A percentile compares a stretch with the other conserved stretches of the same genome.
These are phyloP conservation scores for Cymbopogon citratus DNA, from an alignment of 176 grass and related monocot genomes.

Conservation along the genomic window DNA sequence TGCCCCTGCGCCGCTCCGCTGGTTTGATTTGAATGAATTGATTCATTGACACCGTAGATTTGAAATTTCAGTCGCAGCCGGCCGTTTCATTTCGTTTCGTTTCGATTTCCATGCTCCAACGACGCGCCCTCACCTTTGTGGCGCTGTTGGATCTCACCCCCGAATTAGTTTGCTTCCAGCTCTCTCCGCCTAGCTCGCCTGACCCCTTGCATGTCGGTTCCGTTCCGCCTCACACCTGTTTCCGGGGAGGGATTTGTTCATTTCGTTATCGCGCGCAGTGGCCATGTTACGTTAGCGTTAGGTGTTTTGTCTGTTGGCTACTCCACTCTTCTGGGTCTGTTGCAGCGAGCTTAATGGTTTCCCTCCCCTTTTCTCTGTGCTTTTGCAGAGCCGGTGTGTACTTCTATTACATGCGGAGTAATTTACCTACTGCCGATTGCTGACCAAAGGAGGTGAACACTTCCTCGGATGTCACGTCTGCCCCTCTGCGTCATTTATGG, in stretches of 20 bases:
- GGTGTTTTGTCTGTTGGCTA: background rate
- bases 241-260: background rate
- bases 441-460: background rate
- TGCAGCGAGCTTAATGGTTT: background rate
- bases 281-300: background rate
- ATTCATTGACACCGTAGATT: background rate
- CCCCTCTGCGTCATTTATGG: slow-evolving; percentile 42
- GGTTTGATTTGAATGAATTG: background rate
- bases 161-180: too few species aligned
- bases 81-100: background rate
- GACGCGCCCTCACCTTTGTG: background rate
- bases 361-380: background rate
- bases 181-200: too few species aligned
- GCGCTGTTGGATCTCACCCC: background rate
- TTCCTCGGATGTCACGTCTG: slow-evolving; percentile 48
- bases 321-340: background rate
- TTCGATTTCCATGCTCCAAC: background rate
- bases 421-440: background rate
- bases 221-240: background rate
- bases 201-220: background rate
- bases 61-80: background rate
- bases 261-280: background rate
- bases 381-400: background rate
- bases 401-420: background rate
- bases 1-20: background rate